Conservation (phyloP, 2,329 filamentous ascomycete genomes). For the Exophiala bonariae region DNA sequence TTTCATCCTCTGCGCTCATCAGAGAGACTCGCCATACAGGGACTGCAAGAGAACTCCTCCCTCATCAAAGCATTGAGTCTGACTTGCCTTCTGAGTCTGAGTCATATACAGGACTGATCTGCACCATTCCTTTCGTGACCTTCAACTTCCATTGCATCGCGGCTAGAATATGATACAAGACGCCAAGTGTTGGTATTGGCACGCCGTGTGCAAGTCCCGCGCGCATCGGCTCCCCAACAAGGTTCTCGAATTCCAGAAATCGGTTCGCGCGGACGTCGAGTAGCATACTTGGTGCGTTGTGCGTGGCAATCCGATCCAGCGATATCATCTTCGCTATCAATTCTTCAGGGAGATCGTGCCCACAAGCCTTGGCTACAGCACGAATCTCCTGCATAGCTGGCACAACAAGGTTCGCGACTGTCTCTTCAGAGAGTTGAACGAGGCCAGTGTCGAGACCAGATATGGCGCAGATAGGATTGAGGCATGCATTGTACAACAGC, state of each 20-base stretch:
- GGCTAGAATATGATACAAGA: conserved; percentile 29
- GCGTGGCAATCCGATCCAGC: conserved; percentile 50
- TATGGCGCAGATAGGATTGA: conserved; percentile 55
- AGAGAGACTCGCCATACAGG: too few relatives aligned
- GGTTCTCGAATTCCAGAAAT: conserved; percentile 56
- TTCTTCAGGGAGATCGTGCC: conserved; percentile 43
- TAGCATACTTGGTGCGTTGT: conserved; percentile 55
- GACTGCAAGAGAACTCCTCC: too few relatives aligned
- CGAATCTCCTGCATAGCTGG: conserved; percentile 57
- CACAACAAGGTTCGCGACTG: conserved; percentile 48
- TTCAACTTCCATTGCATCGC: conserved; percentile 30
- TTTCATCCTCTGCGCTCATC: too few relatives aligned
- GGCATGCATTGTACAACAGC: conserved; percentile 51
- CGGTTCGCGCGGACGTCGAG: conserved; percentile 53
- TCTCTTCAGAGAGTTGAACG: conserved; percentile 47
- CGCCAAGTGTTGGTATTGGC: conserved; percentile 25
- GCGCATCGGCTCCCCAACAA: conserved; percentile 57
- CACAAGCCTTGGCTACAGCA: conserved; percentile 44
- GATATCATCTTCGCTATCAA: conserved; percentile 50
- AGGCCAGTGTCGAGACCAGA: conserved; percentile 51
- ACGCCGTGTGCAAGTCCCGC: conserved; percentile 52
- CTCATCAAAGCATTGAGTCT: too few relatives aligned
- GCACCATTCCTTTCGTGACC: conserved; percentile 23
- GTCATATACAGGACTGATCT: too few relatives aligned
- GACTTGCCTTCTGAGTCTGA: too few relatives aligned